A percentile compares a stretch with the other conserved stretches of the same genome.
Evolutionary conservation across 441 rosid genomes (phyloP).

Genomic region (Breynia disticha): DNA sequence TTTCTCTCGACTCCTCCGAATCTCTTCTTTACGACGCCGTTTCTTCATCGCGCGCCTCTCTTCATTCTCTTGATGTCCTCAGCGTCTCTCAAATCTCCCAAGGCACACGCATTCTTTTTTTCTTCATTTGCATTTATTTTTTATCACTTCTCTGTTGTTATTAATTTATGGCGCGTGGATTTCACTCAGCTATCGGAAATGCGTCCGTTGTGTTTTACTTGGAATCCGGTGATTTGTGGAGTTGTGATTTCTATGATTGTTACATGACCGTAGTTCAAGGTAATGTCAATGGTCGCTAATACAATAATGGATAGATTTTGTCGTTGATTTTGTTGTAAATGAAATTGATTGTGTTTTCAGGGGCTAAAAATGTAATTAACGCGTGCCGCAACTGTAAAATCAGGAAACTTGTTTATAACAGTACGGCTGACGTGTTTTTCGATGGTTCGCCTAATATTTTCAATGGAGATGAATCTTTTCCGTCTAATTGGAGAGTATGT

Average conservation of each 20-base stretch:
- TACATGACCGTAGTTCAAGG: slow-evolving; percentile 82
- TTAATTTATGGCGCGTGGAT: background rate
- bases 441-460: slow-evolving; percentile 57
- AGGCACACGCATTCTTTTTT: slow-evolving; percentile 22
- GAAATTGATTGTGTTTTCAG: slow-evolving; percentile 19
- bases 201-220: slow-evolving; percentile 60
- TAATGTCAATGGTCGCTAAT: slow-evolving; percentile 18
- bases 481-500: slow-evolving; percentile 53
- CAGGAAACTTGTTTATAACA: slow-evolving; percentile 60
- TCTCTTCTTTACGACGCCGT: slow-evolving; percentile 46
- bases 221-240: slow-evolving; percentile 42
- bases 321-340: background rate
- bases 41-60: slow-evolving; percentile 60
- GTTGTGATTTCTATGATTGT: slow-evolving; percentile 38
- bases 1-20: slow-evolving; percentile 40
- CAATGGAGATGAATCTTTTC: slow-evolving; percentile 59
- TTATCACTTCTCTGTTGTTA: background rate
- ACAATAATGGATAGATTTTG: background rate
- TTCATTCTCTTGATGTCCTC: slow-evolving; percentile 49
- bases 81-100: slow-evolving; percentile 39
- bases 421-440: slow-evolving; percentile 79
- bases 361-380: slow-evolving; percentile 67
- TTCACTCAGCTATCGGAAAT: slow-evolving; percentile 52
- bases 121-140: background rate
- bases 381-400: slow-evolving; percentile 74